Evolutionary conservation across 2,329 filamentous ascomycete species (phyloP).

Genomic region (Penicillium sp.): DNA sequence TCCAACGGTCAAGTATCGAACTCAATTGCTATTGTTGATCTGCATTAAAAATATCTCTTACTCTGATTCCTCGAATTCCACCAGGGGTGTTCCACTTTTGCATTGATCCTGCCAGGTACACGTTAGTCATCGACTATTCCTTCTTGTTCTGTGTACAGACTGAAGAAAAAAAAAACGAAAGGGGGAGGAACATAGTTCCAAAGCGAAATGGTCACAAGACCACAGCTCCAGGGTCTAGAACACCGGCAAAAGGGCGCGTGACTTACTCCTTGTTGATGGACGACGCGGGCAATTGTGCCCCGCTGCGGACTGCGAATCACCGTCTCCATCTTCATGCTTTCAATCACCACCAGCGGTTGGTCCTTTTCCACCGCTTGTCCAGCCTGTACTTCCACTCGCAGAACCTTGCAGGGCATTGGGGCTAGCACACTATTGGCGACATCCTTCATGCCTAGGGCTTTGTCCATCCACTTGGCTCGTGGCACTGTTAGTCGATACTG

Average conservation of each 20-base stretch:
- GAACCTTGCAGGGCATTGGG: slow-evolving; percentile 95
- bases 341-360: slow-evolving; percentile 80
- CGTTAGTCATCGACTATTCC: slow-evolving; percentile 19
- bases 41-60: neutral
- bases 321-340: slow-evolving; percentile 89
- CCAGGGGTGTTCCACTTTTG: slow-evolving; percentile 68
- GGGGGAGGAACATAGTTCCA: neutral
- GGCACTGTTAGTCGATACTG: slow-evolving; percentile 54
- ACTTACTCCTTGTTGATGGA: slow-evolving; percentile 69
- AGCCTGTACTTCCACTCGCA: slow-evolving; percentile 80
- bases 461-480: slow-evolving; percentile 73
- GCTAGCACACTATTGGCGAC: slow-evolving; percentile 75
- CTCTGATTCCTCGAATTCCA: slow-evolving; percentile 51
- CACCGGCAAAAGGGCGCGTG: slow-evolving; percentile 10
- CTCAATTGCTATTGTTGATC: neutral
- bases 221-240: neutral
- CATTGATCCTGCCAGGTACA: slow-evolving; percentile 60
- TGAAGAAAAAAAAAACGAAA: neutral
- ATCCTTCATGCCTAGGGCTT: slow-evolving; percentile 79
- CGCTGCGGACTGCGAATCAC: slow-evolving; percentile 72
- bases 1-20: neutral
- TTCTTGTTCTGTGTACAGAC: neutral
- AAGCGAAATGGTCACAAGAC: neutral
- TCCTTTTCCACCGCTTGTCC: slow-evolving; percentile 81
- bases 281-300: slow-evolving; percentile 65